These are phyloP conservation scores for Cinnamomum micranthum DNA, from an alignment of 164 flowering plant genomes.

Conservation along the genomic window DNA sequence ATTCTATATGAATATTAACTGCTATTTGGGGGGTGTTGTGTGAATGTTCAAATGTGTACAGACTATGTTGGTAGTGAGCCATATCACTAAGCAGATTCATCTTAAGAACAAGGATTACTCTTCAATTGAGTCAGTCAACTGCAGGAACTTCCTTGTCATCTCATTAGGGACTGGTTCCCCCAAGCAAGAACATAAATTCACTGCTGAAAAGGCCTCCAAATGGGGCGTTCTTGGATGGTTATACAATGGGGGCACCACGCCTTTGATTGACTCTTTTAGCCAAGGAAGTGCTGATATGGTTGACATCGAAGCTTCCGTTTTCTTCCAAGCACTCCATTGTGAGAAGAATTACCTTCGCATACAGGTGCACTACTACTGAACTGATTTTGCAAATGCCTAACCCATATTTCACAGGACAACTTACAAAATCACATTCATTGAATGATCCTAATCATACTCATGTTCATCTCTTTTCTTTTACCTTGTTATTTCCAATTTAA, in stretches of 20 bases:
- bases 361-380: slow-evolving; percentile 28
- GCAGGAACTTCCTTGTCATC: slow-evolving; percentile 30
- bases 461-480: too few species aligned
- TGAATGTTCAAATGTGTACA: slow-evolving; percentile 4
- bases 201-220: slow-evolving; percentile 29
- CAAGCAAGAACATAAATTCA: slow-evolving; percentile 32
- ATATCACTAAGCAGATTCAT: slow-evolving; percentile 27
- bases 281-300: slow-evolving; percentile 58
- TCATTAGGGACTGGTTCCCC: slow-evolving; percentile 51
- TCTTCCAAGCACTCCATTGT: slow-evolving; percentile 32
- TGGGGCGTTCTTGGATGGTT: slow-evolving; percentile 52
- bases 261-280: slow-evolving; percentile 33
- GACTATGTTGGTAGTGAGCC: slow-evolving; percentile 42
- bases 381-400: neutral
- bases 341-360: slow-evolving; percentile 49
- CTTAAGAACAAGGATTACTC: slow-evolving; percentile 16
- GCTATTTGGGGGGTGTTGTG: neutral
- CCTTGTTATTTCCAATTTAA: too few species aligned
- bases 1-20: too few species aligned
- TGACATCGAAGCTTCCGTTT: slow-evolving; percentile 42
- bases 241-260: slow-evolving; percentile 28
- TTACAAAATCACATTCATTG: neutral
- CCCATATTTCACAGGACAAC: neutral
- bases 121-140: slow-evolving; percentile 26
- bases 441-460: too few species aligned